Evolutionary conservation across 371 early-diverging fungal species (phyloP).

Genomic region (Parasitella parasitica): DNA sequence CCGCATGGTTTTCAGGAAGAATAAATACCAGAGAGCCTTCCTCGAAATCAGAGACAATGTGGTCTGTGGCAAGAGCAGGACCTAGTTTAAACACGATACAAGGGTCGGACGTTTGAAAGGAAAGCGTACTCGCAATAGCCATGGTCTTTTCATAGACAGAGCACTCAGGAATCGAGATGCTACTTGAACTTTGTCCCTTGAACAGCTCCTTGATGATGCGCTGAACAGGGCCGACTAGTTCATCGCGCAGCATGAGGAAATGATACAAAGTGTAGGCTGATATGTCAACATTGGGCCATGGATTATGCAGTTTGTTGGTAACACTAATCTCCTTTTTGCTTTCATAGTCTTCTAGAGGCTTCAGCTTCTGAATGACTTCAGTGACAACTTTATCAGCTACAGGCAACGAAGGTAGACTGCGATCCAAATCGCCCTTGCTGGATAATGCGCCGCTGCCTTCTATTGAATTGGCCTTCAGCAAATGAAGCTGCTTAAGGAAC

Average conservation of each 20-base stretch:
- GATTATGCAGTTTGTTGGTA: constrained; percentile 1
- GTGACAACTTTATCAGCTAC: not conserved
- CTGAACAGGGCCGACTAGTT: constrained; percentile 26
- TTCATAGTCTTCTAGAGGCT: not conserved
- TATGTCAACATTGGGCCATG: constrained; percentile 20
- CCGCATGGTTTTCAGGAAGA: not conserved
- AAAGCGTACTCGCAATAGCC: not conserved
- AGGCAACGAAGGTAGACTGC: constrained; percentile 2
- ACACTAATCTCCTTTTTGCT: not conserved
- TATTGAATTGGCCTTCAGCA: not conserved
- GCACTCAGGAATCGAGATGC: not conserved
- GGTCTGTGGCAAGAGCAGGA: not conserved
- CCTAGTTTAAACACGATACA: constrained; percentile 13
- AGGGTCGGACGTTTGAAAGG: not conserved
- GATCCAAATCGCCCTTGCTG: not conserved
- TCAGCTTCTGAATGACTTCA: not conserved
- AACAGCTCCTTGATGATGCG: constrained; percentile 2
- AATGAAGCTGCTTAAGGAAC: not conserved
- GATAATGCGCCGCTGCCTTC: not conserved
- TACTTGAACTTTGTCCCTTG: not conserved
- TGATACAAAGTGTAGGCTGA: constrained; percentile 25
- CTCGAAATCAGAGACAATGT: constrained; percentile 2
- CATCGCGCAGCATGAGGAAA: constrained; percentile 31
- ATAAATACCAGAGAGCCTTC: constrained; percentile 12
- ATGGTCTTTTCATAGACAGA: not conserved